These are phyloP conservation scores for Melastoma malabathricum DNA, from an alignment of 345 rosid species.

Conservation along the genomic window DNA sequence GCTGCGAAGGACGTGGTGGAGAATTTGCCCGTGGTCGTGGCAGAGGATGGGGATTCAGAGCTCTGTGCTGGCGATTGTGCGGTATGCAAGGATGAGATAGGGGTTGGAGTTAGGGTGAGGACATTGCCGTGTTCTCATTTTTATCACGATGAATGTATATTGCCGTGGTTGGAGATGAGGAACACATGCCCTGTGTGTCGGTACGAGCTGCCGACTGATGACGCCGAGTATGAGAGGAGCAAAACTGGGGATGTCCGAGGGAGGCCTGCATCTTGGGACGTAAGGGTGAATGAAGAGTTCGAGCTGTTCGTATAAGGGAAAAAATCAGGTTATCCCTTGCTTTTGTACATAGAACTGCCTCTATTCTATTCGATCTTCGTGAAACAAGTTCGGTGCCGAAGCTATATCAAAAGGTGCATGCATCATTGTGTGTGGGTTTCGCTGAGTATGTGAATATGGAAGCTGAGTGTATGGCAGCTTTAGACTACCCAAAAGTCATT, in stretches of 20 bases:
- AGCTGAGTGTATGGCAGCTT: too few relatives aligned
- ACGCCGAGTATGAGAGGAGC: constrained; percentile 27
- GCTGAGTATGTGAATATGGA: too few relatives aligned
- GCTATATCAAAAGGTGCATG: too few relatives aligned
- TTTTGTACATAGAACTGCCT: constrained; percentile 1
- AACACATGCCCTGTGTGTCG: constrained; percentile 47
- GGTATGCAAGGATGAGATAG: constrained; percentile 38
- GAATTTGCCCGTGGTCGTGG: constrained; percentile 27
- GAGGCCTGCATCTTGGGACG: constrained; percentile 6
- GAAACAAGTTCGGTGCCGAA: neutral
- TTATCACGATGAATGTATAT: constrained; percentile 37
- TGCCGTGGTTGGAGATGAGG: constrained; percentile 37
- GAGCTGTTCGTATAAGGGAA: constrained; percentile 12
- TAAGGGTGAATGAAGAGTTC: constrained; percentile 12
- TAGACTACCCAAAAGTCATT: too few relatives aligned
- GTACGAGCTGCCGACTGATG: constrained; percentile 42
- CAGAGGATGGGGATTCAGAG: constrained; percentile 19
- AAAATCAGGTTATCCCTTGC: neutral
- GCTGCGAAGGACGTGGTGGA: constrained; percentile 26
- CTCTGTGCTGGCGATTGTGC: constrained; percentile 24
- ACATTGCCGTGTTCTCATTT: constrained; percentile 37
- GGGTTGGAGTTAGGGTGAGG: constrained; percentile 22
- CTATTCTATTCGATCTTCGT: too few relatives aligned
- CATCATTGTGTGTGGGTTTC: too few relatives aligned
- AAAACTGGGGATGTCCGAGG: constrained; percentile 8